phyloP scores from a whole-genome alignment of 2,329 filamentous ascomycete species.

The Penicillium sclerotiorum region DNA sequence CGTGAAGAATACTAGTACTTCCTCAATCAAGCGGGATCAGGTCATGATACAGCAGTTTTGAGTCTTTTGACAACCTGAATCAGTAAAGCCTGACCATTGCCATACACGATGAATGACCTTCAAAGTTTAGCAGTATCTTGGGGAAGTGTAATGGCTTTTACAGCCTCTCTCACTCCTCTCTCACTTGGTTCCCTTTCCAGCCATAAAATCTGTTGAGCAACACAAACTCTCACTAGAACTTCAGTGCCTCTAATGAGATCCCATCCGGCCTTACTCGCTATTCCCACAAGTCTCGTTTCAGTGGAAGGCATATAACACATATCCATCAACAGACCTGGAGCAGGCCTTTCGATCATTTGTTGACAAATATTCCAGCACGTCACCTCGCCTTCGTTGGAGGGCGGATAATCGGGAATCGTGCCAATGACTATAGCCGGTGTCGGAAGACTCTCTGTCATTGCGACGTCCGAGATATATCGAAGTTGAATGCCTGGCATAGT shows the following conservation, averaged over 20 bases:
- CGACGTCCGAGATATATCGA: neutral
- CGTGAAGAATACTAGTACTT: too few species aligned
- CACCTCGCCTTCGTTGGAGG: constrained; percentile 18
- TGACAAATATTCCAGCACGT: constrained; percentile 7
- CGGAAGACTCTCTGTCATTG: neutral
- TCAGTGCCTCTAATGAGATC: constrained; percentile 21
- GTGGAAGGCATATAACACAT: constrained; percentile 29
- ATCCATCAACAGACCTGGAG: constrained; percentile 24
- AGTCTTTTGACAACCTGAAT: too few species aligned
- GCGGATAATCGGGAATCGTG: constrained; percentile 23
- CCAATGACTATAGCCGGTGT: constrained; percentile 22
- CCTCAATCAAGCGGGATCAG: too few species aligned
- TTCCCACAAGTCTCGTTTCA: constrained; percentile 17
- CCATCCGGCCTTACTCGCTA: constrained; percentile 21
- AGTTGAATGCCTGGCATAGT: constrained; percentile 10
- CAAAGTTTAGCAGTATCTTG: too few species aligned
- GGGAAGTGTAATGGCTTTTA: constrained; percentile 6
- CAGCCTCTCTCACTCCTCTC: constrained; percentile 16
- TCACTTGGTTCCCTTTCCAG: constrained; percentile 17
- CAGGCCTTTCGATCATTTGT: constrained; percentile 1
- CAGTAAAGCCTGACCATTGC: too few species aligned
- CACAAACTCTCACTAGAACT: constrained; percentile 22
- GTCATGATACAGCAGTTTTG: too few species aligned
- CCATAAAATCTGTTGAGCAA: constrained; percentile 28
- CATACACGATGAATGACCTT: too few species aligned